Evolutionary conservation across 208 protist genomes (phyloP), one percentile per base, ranked within the genome.

Genomic region (Leishmania gerbilli): DNA sequence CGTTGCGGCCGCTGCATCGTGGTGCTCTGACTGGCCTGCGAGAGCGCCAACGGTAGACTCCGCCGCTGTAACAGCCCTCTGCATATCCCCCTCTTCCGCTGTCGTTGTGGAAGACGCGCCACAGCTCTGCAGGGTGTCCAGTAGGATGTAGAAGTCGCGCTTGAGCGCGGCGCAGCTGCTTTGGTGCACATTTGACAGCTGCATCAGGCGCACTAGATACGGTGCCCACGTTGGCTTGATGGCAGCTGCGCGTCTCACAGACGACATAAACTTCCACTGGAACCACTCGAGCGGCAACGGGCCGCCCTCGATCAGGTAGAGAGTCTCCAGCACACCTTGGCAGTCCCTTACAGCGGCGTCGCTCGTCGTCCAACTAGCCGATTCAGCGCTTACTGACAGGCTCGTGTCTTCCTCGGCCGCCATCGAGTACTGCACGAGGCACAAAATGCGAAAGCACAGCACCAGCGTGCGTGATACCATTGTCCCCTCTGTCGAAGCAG

Each of bases 371-470:
- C 76, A 42, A 74, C 69, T 53, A 53, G 27, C 21, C 21, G 77
- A 21, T 24, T 60, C 60, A 49, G 7, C 55, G 5, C 24, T 37
- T 27, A 42, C 8, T 15, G 56, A 67, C 31, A 37, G 5, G 58
- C 56, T 4, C 65, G 75, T 68, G 15, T 42, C 71, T 21, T 81
- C 76, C 37, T 87, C 88, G 15, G 31, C 62, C 6, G 68, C 68
- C 34, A 79, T 24, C n/a, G 83, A 82, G 64, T 80, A 87, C 51
- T 81, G 65, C 64, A 88, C 77, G 47, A 95, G 83, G 11, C 82
- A 84, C 49, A 94, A 87, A 58, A 97, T 62, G 17, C 93, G 88
- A 71, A 93, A 97, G 83, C 89, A 95, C 83, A 88, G 34, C 15
- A 97, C 85, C 56, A 90, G 84, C 13, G 84, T 91, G 67, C 89